Evolutionary conservation across 805 yeast genomes (phyloP), one percentile per base, ranked within the genome.

Genomic region (Suhomyces emberorum): DNA sequence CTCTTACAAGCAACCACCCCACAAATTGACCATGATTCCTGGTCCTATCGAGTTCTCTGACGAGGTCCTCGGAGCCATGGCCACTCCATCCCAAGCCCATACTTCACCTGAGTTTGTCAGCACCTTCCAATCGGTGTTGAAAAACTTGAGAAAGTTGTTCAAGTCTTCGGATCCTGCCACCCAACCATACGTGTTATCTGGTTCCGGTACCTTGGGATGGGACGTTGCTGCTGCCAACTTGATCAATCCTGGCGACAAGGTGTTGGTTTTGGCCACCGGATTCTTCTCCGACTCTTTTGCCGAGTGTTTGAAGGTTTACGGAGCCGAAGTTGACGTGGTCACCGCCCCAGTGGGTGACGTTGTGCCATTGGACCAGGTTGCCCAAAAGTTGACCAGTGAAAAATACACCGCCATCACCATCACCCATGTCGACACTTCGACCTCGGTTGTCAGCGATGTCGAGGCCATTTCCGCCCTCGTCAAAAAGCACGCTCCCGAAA

Each of bases 181-280:
- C 24, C 96, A 87, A 65, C 87, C 89, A 6, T 72, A 85, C 42
- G 85, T 91, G 11, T 56, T 91, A 39, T 74, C 93, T 3, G 98
- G 97, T 28, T 83, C 95, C 2, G 98, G 98, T 39, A 88, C 97
- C 15, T 72, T 89, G 28, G 98, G 98, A 24, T 89, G 96, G 96
- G 98, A 89, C 54, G 68, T 89, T 43, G 81, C 78, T 28, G 95
- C 83, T 17, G 74, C 95, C 22, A 89, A 91, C 63, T 70, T 88
- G 47, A 53, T 87, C 36, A 47, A 42, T 12, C 69, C 74, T 2
- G 81, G 79, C 38, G 95, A 88, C 40, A 73, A 77, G 30, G 91
- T 79, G 5, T 74, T 91, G 48, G 86, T 89, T 19, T 71, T 91
- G 43, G 81, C 93, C 38, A 88, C 98, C 9, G 98, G 98, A 4